These are phyloP conservation scores for Yarrowia sp. DNA, from an alignment of 805 yeast species.

Conservation along the genomic window DNA sequence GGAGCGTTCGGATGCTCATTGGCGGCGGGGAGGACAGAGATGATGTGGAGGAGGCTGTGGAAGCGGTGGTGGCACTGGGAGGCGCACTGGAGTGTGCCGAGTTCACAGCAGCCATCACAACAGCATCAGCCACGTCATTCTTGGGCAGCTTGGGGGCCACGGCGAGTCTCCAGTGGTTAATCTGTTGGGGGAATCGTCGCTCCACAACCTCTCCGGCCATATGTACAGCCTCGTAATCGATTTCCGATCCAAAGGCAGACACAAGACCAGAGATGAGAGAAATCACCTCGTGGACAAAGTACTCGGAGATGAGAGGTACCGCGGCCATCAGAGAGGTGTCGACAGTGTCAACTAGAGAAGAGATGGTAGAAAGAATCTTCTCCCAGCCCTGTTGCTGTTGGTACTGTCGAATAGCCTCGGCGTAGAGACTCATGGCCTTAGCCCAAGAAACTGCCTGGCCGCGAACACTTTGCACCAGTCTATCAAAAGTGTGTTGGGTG, in stretches of 20 bases:
- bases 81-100: conserved; percentile 10
- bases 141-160: conserved; percentile 19
- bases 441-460: conserved; percentile 23
- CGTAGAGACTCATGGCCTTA: conserved; percentile 23
- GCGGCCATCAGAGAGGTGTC: conserved; percentile 25
- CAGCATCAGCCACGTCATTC: conserved; percentile 11
- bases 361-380: conserved; percentile 20
- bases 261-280: conserved; percentile 19
- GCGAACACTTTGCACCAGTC: conserved; percentile 11
- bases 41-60: conserved; percentile 21
- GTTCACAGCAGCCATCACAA: conserved; percentile 8
- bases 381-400: conserved; percentile 25
- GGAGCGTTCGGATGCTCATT: conserved; percentile 17
- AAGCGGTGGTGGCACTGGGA: conserved; percentile 11
- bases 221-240: conserved; percentile 21
- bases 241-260: conserved; percentile 18
- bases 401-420: conserved; percentile 25
- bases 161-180: not conserved
- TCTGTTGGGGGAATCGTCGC: conserved; percentile 23
- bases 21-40: conserved; percentile 20
- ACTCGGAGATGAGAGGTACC: conserved; percentile 19
- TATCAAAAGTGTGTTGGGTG: conserved; percentile 21
- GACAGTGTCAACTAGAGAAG: conserved; percentile 20
- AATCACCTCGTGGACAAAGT: conserved; percentile 20
- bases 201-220: conserved; percentile 24